Base-by-base conservation (phyloP, 768 basidiomycete species). In the Asterophora lycoperdoides region DNA sequence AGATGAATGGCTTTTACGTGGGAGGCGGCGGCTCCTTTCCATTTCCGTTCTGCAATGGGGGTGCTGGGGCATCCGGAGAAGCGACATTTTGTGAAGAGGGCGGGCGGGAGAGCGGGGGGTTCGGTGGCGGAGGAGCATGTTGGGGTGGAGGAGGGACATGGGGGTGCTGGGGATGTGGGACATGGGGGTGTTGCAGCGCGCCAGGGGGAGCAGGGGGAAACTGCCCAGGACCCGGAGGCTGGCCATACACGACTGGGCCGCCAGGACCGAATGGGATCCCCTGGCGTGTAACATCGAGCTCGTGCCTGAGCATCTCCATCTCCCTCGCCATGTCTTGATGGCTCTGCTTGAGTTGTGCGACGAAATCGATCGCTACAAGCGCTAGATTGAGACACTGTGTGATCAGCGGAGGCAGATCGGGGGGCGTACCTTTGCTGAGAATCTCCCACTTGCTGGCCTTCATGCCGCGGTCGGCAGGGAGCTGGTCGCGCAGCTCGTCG, bases 391-490 rank as follows among this genome's bases (percentile, higher is more conserved):
- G 34, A 23, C 51, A 39, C 39, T 26, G 46, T 13, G 49, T 34
- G 40, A 49, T 51, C 41, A 45, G 52, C 14, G 32, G 44, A 38
- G 33, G 39, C 48, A 45, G 17, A 50, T 30, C 49, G 33, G 33
- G n/a, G 2, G 30, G 64, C 77, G 55, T 56, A 90, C 94, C 90
- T 83, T 96, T 95, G 68, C 86, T 94, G 29, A 99, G 70, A 53
- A 97, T 97, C 72, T 99, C 96, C 96, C 95, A 98, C 71, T 99
- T 99, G 71, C 90, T 93, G 15, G 92, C 88, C 64, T 98, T 98
- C 84, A 93, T 89, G 36, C 87, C 93, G 44, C 88, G 80, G 71
- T 93, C 93, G 44, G 86, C 86, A 1, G 96, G 96, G 19, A 99
- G 72, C 60, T 90, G 83, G 65, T 96, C 94, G 49, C 93, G 79